Base-by-base conservation (phyloP, 2,329 filamentous ascomycete genomes). In the Diaporthe helianthi region DNA sequence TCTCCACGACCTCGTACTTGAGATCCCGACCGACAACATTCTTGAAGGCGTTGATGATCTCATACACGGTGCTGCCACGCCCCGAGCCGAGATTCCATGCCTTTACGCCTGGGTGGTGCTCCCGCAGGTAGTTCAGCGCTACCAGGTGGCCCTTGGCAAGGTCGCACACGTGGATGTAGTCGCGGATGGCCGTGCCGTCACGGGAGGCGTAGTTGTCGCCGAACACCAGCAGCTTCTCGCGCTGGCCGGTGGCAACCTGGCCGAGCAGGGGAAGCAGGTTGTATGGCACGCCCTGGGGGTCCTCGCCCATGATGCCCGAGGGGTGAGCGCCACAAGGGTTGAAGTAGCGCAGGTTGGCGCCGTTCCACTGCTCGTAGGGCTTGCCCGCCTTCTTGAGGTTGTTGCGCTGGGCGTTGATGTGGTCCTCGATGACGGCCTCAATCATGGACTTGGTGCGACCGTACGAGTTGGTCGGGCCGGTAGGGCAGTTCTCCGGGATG, bases 71-170 rank as follows among this genome's bases (percentile, higher is more conserved):
- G 81, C 92, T 97, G 75, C 96, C 96, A 75, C 92, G 93, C 71
- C 96, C 96, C 0, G 94, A 97, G 69, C 97, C 97, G 74, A 99
- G 81, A 83, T 99, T 99, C 95, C 95, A 99, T 68, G 94, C 94
- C 79, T 93, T 92, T 74, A 98, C 92, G 68, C 96, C 96, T 22
- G 96, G 95, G 76, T 93, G 88, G 74, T 95, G 84, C 73, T 92
- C 87, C 75, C 92, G 92, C 63, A 98, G 90, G 83, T 97, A 93
- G 83, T 96, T 94, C 75, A 99, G 90, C 26, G 97, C 96, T 70
- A 93, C 88, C 69, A 97, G 84, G 80, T 98, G 94, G 71, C 94
- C 94, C 72, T 88, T 88, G 54, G 94, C 93, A 29, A 98, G 89
- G 78, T 98, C 94, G 72, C 97, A 87, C 69, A 98, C 93, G 85